A percentile compares a stretch with the other conserved stretches of the same genome.
These are phyloP conservation scores for Salvia splendens DNA, from an alignment of 257 asterid genomes.

Conservation along the genomic window DNA sequence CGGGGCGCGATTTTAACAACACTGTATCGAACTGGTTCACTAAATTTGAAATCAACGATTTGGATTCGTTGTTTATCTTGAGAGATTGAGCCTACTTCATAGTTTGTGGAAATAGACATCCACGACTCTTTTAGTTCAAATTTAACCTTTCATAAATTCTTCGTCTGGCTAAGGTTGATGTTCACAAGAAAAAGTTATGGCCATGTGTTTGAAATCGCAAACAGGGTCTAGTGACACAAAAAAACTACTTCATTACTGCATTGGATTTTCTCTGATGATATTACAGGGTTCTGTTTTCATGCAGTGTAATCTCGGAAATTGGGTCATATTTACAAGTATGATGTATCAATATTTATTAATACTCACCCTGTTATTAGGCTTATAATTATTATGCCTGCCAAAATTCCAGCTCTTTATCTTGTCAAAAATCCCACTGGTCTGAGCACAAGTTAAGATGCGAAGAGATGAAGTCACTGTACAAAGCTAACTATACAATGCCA, in stretches of 20 bases:
- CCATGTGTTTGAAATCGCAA: too few species aligned
- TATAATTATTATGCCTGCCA: conserved; percentile 19
- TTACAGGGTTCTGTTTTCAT: neutral
- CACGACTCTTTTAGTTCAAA: conserved; percentile 18
- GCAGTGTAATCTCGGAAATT: neutral
- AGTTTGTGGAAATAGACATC: neutral
- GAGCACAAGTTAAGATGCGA: conserved; percentile 76
- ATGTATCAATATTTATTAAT: neutral
- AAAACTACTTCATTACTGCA: neutral
- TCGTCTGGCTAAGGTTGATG: too few species aligned
- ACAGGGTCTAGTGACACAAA: too few species aligned
- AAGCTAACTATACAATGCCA: conserved; percentile 38
- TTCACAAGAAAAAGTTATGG: too few species aligned
- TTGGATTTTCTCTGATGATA: conserved; percentile 16
- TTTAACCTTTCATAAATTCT: neutral
- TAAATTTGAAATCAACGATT: too few species aligned
- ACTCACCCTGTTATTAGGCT: conserved; percentile 25
- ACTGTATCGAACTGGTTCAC: too few species aligned
- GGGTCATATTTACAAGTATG: neutral
- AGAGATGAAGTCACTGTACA: conserved; percentile 47
- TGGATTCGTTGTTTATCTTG: too few species aligned
- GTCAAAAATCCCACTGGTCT: conserved; percentile 82
- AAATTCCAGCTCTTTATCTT: conserved; percentile 64
- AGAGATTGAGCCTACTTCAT: neutral
- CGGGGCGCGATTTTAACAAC: too few species aligned